Conservation (phyloP, 805 yeast species). For the Debaryomyces castellii region DNA sequence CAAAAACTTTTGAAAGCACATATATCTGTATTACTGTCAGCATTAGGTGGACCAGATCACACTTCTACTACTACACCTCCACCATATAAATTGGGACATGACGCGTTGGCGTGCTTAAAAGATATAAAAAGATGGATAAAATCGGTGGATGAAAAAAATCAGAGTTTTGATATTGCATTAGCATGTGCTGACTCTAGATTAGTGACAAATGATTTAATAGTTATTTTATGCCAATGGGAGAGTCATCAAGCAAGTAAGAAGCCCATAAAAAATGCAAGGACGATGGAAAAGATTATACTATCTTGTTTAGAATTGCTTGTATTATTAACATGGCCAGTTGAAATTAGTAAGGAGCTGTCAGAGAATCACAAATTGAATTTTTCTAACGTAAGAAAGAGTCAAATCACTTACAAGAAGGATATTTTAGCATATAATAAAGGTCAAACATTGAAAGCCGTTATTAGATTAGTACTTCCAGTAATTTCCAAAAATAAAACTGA, state of each 20-base stretch:
- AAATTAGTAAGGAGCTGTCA: slow-evolving; percentile 56
- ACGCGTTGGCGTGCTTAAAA: slow-evolving; percentile 80
- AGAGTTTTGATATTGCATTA: slow-evolving; percentile 77
- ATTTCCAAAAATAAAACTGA: slow-evolving; percentile 50
- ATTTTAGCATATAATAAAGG: slow-evolving; percentile 61
- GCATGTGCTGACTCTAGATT: slow-evolving; percentile 83
- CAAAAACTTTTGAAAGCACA: slow-evolving; percentile 60
- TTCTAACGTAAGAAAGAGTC: slow-evolving; percentile 63
- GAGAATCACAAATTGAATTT: slow-evolving; percentile 57
- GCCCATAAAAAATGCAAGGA: slow-evolving; percentile 24
- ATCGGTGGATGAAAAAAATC: slow-evolving; percentile 71
- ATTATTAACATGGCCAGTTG: slow-evolving; percentile 82
- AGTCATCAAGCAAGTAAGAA: slow-evolving; percentile 30
- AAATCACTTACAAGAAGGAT: slow-evolving; percentile 67
- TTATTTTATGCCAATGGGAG: slow-evolving; percentile 77
- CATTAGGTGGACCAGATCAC: slow-evolving; percentile 87
- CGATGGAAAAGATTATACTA: slow-evolving; percentile 62
- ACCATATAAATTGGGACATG: slow-evolving; percentile 81
- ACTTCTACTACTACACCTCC: slow-evolving; percentile 43
- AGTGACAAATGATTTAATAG: slow-evolving; percentile 68
- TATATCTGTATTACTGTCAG: slow-evolving; percentile 78
- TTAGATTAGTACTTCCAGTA: slow-evolving; percentile 66
- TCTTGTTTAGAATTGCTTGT: slow-evolving; percentile 79
- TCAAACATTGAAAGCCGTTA: slow-evolving; percentile 62
- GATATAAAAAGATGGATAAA: slow-evolving; percentile 89